Evolutionary conservation across 345 rosid species (phyloP).

Genomic region (Populus ilicifolia): DNA sequence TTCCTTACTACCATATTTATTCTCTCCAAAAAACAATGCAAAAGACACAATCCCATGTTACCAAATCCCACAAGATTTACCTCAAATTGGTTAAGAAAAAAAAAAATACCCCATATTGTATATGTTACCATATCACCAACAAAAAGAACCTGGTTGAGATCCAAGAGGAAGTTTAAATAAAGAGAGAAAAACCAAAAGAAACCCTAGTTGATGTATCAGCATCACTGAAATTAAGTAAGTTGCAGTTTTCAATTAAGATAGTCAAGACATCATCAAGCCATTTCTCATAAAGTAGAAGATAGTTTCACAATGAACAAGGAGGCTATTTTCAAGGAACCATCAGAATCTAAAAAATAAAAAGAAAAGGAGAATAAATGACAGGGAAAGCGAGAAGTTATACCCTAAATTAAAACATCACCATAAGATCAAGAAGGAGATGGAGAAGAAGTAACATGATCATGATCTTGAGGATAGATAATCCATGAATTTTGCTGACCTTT

Average conservation of each 20-base stretch:
- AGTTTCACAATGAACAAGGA: conserved; percentile 27
- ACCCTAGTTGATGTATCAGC: conserved; percentile 16
- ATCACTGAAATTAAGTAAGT: background rate
- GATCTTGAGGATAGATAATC: background rate
- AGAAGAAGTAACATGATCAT: background rate
- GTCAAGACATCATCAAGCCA: conserved; percentile 11
- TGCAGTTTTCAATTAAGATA: background rate
- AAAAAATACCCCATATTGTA: background rate
- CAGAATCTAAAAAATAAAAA: background rate
- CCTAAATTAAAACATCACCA: conserved; percentile 11
- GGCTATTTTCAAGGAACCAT: conserved; percentile 25
- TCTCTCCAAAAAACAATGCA: conserved; percentile 34
- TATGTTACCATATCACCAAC: background rate
- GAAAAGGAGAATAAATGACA: background rate
- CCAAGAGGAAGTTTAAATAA: background rate
- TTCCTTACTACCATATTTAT: conserved; percentile 15
- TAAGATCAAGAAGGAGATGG: conserved; percentile 1
- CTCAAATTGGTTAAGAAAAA: background rate
- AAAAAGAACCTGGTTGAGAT: background rate
- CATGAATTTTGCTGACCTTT: conserved; percentile 25
- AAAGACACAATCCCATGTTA: conserved; percentile 8
- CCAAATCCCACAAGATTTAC: conserved; percentile 1
- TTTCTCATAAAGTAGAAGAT: conserved; percentile 13
- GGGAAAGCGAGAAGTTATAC: background rate
- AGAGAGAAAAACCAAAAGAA: background rate